These are phyloP conservation scores for Xylaria sp. DNA, from an alignment of 2,329 filamentous ascomycete species.

Conservation along the genomic window DNA sequence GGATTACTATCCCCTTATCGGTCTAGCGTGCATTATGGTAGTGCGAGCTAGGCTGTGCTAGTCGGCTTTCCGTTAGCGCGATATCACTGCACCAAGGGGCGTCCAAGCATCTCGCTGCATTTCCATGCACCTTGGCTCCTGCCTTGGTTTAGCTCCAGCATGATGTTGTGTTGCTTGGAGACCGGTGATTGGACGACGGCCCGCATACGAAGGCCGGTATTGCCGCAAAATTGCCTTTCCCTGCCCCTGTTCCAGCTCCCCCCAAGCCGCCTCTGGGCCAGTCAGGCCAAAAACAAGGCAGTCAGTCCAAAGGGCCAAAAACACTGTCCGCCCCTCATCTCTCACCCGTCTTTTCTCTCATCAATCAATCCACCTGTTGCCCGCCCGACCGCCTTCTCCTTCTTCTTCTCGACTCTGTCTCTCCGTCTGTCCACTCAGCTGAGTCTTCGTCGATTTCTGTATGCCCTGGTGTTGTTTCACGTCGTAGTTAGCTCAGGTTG, in stretches of 20 bases:
- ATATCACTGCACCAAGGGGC: constrained; percentile 17
- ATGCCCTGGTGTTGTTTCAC: neutral
- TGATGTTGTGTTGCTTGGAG: constrained; percentile 20
- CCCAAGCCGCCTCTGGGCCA: neutral
- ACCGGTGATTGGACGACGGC: constrained; percentile 14
- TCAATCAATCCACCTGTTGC: constrained; percentile 25
- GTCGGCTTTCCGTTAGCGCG: constrained; percentile 16
- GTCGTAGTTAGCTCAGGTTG: neutral
- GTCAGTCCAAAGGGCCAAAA: constrained; percentile 10
- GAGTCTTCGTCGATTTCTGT: constrained; percentile 1
- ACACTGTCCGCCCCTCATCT: constrained; percentile 23
- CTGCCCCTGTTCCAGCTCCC: constrained; percentile 30
- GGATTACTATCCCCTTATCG: constrained; percentile 8
- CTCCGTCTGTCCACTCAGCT: neutral
- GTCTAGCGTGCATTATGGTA: constrained; percentile 21
- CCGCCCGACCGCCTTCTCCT: constrained; percentile 12
- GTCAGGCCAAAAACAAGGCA: neutral
- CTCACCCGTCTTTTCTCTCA: constrained; percentile 18
- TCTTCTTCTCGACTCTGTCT: neutral
- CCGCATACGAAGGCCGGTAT: constrained; percentile 34
- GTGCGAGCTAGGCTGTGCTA: constrained; percentile 24
- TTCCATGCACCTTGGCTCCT: constrained; percentile 14
- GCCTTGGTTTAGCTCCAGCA: constrained; percentile 15
- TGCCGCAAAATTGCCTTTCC: constrained; percentile 38
- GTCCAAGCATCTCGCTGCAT: constrained; percentile 27